Conservation (phyloP, 257 asterid genomes). For the Solanum bulbocastanum region DNA sequence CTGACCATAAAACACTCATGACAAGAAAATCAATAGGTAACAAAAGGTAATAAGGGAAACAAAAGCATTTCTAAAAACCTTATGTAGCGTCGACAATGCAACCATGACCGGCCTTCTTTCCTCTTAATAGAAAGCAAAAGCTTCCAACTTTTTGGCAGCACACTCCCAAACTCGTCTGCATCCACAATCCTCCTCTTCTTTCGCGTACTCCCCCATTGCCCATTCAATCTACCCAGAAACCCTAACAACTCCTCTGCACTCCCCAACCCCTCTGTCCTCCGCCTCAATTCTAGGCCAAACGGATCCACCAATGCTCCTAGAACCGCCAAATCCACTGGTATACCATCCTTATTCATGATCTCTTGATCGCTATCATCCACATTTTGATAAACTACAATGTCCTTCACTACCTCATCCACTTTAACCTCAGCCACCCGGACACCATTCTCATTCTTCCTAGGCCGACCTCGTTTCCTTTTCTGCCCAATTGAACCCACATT, state of each 20-base stretch:
- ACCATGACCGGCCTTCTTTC: conserved; percentile 47
- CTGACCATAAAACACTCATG: not conserved
- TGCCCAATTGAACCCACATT: conserved; percentile 12
- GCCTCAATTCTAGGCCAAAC: conserved; percentile 36
- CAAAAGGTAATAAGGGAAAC: not conserved
- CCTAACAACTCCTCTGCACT: conserved; percentile 49
- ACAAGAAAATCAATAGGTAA: not conserved
- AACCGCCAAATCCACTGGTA: conserved; percentile 46
- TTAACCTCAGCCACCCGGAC: not conserved
- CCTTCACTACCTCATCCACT: conserved; percentile 1
- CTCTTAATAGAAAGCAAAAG: conserved; percentile 55
- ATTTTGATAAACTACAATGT: conserved; percentile 21
- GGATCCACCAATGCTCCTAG: conserved; percentile 52
- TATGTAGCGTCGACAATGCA: conserved; percentile 68
- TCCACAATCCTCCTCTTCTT: conserved; percentile 74
- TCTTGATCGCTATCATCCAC: conserved; percentile 16
- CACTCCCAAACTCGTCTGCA: conserved; percentile 55
- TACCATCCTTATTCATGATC: conserved; percentile 42
- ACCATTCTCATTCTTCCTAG: conserved; percentile 15
- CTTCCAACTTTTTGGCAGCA: conserved; percentile 72
- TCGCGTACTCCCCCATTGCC: conserved; percentile 78
- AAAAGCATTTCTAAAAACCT: conserved; percentile 32
- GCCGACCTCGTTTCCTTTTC: conserved; percentile 61
- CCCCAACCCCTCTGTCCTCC: conserved; percentile 35
- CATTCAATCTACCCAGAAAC: conserved; percentile 45